phyloP scores from a whole-genome alignment of 202 grass and related monocot species.

The Sporobolus alterniflorus region DNA sequence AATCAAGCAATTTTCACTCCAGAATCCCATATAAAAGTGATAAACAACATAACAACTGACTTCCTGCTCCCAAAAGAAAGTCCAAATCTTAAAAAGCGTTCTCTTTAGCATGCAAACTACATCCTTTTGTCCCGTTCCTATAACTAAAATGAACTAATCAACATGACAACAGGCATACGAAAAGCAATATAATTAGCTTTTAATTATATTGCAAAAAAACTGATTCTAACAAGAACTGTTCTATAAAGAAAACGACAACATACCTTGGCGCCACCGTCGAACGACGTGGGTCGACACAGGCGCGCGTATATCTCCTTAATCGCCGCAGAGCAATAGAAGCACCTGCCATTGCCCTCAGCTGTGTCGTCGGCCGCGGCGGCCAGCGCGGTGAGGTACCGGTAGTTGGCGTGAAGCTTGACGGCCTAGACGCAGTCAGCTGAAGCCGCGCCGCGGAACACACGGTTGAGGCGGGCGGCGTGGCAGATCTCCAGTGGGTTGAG shows the following conservation, averaged over 20 bases:
- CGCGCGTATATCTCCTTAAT: conserved; percentile 71
- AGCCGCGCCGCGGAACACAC: conserved; percentile 65
- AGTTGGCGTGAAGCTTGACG: conserved; percentile 62
- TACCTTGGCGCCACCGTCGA: conserved; percentile 79
- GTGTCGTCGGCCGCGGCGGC: conserved; percentile 45
- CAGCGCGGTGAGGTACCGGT: conserved; percentile 59
- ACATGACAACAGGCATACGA: neutral
- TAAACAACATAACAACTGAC: neutral
- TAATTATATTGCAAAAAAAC: neutral
- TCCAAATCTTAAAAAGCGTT: neutral
- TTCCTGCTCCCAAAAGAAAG: neutral
- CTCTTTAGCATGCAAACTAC: neutral
- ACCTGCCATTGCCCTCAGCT: conserved; percentile 19
- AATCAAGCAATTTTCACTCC: neutral
- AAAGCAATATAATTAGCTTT: neutral
- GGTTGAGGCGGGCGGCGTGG: conserved; percentile 57
- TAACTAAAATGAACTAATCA: neutral
- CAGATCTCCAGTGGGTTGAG: conserved; percentile 87
- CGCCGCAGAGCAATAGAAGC: conserved; percentile 28
- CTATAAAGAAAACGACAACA: conserved; percentile 7
- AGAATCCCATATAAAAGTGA: neutral
- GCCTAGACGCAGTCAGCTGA: conserved; percentile 70
- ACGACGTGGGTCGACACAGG: conserved; percentile 62
- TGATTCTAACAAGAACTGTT: neutral
- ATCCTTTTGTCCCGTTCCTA: neutral